Evolutionary conservation across 2,329 filamentous ascomycete genomes (phyloP).

Genomic region (Dothistroma septosporum): DNA sequence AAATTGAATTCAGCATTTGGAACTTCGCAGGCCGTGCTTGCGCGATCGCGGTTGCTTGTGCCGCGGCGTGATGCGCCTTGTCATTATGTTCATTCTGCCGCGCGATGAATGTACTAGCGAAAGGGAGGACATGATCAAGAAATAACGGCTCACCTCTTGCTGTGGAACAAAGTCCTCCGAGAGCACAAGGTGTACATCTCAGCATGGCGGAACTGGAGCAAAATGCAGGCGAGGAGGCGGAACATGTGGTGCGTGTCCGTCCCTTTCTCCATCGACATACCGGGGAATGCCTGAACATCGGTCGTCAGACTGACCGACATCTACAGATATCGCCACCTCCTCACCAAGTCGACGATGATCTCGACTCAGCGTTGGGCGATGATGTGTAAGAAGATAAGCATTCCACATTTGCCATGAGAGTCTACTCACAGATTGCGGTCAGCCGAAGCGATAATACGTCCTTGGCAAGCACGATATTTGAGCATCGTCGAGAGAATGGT

Average conservation of each 20-base stretch:
- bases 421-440: slow-evolving; percentile 2
- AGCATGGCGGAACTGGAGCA: neutral
- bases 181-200: neutral
- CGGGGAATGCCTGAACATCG: neutral
- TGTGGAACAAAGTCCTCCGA: too few relatives aligned
- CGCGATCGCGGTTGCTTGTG: too few relatives aligned
- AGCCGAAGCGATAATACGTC: neutral
- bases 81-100: too few relatives aligned
- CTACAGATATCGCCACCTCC: neutral
- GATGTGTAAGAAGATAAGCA: neutral
- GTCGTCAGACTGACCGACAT: neutral
- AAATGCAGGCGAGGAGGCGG: neutral
- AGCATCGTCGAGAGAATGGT: slow-evolving; percentile 2
- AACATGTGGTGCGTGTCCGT: neutral
- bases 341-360: neutral
- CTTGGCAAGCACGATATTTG: slow-evolving; percentile 1
- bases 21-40: too few relatives aligned
- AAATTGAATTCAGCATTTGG: too few relatives aligned
- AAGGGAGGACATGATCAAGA: too few relatives aligned
- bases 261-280: neutral
- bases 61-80: too few relatives aligned
- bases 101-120: too few relatives aligned
- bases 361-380: neutral
- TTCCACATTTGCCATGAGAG: neutral
- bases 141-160: too few relatives aligned